Evolutionary conservation across 2,329 filamentous ascomycete species (phyloP), one percentile per base, ranked within the genome.

Genomic region (Corynespora cassiicola): DNA sequence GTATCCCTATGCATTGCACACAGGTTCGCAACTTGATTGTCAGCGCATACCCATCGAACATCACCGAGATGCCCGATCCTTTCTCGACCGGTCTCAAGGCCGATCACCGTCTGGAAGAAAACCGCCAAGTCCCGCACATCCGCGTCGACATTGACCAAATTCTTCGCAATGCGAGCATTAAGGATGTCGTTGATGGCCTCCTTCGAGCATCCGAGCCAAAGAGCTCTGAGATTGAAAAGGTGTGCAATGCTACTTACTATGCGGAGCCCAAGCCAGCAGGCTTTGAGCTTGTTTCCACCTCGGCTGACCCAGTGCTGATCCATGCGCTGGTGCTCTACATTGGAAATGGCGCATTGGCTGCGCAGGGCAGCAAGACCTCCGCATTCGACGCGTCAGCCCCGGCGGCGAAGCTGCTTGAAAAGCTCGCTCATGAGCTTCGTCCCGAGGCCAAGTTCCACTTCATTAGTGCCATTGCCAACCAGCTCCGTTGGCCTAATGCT

Each of bases 21-120:
- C 94, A 97, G 68, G 77, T 96, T 35, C 84, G 91, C 51, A 96
- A 97, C 61, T 77, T 96, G 37, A 84, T 99, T 36, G 78, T 97
- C 46, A 87, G 87, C 47, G 90, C 91, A 6, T 88, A 84, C 47
- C 88, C 87, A 16, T 80, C 80, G 4, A 81, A 80, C 14, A 84
- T 82, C 54, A 77, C 80, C 25, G 90, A 88, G 66, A 82, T 88
- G 54, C 84, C 82, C 4, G 87, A 89, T 71, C 87, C 84, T 20
- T 84, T 88, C 58, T 82, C 86, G 32, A 77, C 82, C 15, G 86
- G 87, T 1, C 70, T 90, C 37, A 91, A 91, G 65, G 79, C 87
- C 31, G 90, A 95, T 53, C n/a, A n/a, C n/a, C 81, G 83, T 35
- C 74, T 90, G 17, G 86, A 91, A 33, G 88, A 92, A 45, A 82